A percentile compares a stretch with the other conserved stretches of the same genome.
Evolutionary conservation across 441 rosid species (phyloP).

Genomic region (Adansonia gregorii): DNA sequence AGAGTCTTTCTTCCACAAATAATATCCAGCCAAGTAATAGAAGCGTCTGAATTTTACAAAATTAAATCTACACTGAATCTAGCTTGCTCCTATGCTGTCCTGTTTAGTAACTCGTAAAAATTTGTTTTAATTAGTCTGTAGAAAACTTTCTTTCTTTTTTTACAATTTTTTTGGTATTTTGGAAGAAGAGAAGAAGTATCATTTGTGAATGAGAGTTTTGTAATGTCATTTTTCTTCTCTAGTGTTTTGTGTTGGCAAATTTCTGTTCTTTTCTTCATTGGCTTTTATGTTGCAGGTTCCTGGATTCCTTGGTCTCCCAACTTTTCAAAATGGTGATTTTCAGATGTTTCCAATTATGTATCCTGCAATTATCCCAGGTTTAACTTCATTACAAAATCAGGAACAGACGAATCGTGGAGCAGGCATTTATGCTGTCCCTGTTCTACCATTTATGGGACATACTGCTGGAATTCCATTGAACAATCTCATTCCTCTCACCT

Average conservation of each 20-base stretch:
- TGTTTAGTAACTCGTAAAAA: not conserved
- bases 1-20: not conserved
- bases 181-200: not conserved
- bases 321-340: conserved; percentile 50
- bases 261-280: conserved; percentile 14
- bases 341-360: conserved; percentile 66
- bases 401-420: conserved; percentile 69
- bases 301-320: conserved; percentile 45
- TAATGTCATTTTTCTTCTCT: not conserved
- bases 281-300: conserved; percentile 46
- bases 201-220: not conserved
- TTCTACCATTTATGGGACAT: conserved; percentile 59
- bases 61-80: not conserved
- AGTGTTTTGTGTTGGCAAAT: not conserved
- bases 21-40: not conserved
- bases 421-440: conserved; percentile 87
- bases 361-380: conserved; percentile 56
- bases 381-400: conserved; percentile 50
- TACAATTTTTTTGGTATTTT: not conserved
- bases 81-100: not conserved
- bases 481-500: conserved; percentile 89
- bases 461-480: conserved; percentile 66
- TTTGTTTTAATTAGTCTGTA: not conserved
- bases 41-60: not conserved
- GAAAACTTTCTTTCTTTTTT: not conserved